phyloP scores from a whole-genome alignment of 441 rosid genomes.

The Erodium texanum region DNA sequence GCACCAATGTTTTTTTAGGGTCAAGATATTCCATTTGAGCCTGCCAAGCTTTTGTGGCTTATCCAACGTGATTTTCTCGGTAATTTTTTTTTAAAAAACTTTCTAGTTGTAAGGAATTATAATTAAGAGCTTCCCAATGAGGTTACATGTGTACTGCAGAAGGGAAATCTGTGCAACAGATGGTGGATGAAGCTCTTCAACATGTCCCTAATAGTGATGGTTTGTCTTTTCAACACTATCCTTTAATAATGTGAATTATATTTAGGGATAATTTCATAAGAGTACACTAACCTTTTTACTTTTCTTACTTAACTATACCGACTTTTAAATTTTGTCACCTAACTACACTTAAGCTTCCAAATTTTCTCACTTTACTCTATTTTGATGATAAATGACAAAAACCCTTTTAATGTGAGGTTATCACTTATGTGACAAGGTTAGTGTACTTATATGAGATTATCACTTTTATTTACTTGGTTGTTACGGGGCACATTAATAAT shows the following conservation, averaged over 20 bases:
- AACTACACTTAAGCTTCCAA: too few species aligned
- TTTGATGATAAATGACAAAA: too few species aligned
- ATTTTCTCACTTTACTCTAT: too few species aligned
- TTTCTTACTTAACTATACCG: too few species aligned
- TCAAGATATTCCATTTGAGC: conserved; percentile 93
- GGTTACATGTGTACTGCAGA: conserved; percentile 36
- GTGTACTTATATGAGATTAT: too few species aligned
- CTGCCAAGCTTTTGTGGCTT: conserved; percentile 95
- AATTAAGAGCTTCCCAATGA: not conserved
- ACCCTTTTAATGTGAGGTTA: too few species aligned
- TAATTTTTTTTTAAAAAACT: conserved; percentile 29
- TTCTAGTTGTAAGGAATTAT: conserved; percentile 11
- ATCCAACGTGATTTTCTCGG: conserved; percentile 99
- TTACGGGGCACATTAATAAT: conserved; percentile 16
- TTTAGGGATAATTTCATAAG: too few species aligned
- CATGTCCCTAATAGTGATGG: conserved; percentile 80
- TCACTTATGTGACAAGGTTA: too few species aligned
- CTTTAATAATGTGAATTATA: too few species aligned
- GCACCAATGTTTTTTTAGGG: conserved; percentile 42
- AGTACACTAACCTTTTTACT: too few species aligned
- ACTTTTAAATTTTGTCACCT: too few species aligned
- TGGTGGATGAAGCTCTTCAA: conserved; percentile 90
- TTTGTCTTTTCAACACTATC: conserved; percentile 28
- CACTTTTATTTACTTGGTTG: not conserved
- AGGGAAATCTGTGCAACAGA: conserved; percentile 92